These are phyloP conservation scores for Porphyridium purpureum DNA, from an alignment of 23 red algal species.

Conservation along the genomic window DNA sequence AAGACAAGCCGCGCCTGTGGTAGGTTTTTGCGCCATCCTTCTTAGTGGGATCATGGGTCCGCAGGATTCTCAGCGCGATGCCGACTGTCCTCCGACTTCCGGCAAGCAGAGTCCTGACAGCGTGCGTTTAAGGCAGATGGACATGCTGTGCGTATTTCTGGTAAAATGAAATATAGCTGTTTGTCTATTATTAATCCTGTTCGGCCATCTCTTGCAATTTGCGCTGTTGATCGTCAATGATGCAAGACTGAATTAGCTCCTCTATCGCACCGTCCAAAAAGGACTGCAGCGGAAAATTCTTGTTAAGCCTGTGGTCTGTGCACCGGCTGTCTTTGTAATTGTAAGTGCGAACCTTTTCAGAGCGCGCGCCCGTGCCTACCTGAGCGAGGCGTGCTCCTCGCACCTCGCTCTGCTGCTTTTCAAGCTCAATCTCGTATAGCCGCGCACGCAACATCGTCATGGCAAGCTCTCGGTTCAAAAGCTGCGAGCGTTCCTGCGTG, in stretches of 20 bases:
- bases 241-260: conserved; percentile 72
- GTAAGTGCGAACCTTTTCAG: conserved; percentile 98
- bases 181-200: no score
- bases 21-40: no score
- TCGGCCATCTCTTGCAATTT: conserved; percentile 34
- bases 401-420: conserved; percentile 64
- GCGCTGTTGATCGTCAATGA: conserved; percentile 77
- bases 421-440: conserved; percentile 86
- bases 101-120: no score
- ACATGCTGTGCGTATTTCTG: no score
- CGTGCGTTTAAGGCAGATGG: no score
- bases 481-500: conserved; percentile 77
- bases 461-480: conserved; percentile 90
- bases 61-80: no score
- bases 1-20: no score
- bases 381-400: conserved; percentile 55
- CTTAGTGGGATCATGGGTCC: no score
- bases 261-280: conserved; percentile 85
- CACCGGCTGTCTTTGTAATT: conserved; percentile 96
- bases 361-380: conserved; percentile 86
- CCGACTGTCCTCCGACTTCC: no score
- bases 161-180: no score
- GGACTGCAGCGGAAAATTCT: conserved; percentile 66
- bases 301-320: conserved; percentile 81
- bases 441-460: conserved; percentile 98